Base-by-base conservation (phyloP, 345 rosid genomes). In the Mercurialis annua region DNA sequence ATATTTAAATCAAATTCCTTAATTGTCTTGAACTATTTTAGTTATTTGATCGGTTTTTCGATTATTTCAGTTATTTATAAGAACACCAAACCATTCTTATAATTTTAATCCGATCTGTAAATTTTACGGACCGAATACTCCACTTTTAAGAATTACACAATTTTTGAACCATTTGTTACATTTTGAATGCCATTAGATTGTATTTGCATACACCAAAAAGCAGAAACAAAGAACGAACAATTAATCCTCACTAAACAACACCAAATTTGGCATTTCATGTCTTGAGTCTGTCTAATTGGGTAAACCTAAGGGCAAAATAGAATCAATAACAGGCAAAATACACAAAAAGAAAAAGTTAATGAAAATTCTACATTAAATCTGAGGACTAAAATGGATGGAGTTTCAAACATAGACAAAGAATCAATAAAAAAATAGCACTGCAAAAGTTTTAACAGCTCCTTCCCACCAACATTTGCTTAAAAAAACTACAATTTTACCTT, bases 401-500 rank as follows among this genome's bases (percentile, higher is more conserved):
- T 67, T 71, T 69, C 76, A 82, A 77, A 68, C 81, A 81, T 46
- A 4, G 71, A 73, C 48, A 73, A 78, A 74, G 78, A 82, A 82
- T 79, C 74, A 79, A 82, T 76, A 29, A 73, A 86, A 80, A 77
- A 84, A 77, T 73, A 62, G 74, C 79, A 80, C 76, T 61, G 80
- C 70, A 77, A n/a, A n/a, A 68, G 83, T 78, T 71, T 56, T 73
- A 83, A 83, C 79, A 77, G 79, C 81, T 80, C 71, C 82, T 77
- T 79, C 79, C 88, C 82, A 78, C 81, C 76, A 75, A 66, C 72
- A 77, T 56, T 70, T 34, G 60, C 49, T 49, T 60, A 62, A 52
- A 46, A 55, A 51, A 36, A 46, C 80, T 78, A 78, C 81, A 78
- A n/a, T 74, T 76, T 64, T 68, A 70, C 79, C 74, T 74, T 75